These are phyloP conservation scores for Pseudogymnoascus sp. DNA, from an alignment of 2,329 filamentous ascomycete species.

Conservation along the genomic window DNA sequence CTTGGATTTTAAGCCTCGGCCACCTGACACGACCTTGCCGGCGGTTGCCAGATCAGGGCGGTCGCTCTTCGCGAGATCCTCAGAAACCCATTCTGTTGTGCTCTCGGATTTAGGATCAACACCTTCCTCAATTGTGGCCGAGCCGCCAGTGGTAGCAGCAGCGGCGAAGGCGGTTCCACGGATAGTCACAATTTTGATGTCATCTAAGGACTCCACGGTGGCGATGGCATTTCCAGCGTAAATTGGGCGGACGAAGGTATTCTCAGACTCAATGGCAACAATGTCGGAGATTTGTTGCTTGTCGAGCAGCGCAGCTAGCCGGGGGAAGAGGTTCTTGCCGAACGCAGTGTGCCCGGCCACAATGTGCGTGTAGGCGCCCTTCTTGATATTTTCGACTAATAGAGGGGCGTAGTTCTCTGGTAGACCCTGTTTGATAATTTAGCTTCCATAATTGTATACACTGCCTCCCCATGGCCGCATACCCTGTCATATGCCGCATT, in stretches of 20 bases:
- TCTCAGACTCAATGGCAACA: slow-evolving; percentile 75
- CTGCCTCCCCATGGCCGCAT: slow-evolving; percentile 12
- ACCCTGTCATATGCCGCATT: slow-evolving; percentile 91
- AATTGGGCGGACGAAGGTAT: slow-evolving; percentile 92
- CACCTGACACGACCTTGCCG: slow-evolving; percentile 81
- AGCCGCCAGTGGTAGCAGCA: slow-evolving; percentile 61
- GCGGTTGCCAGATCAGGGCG: slow-evolving; percentile 91
- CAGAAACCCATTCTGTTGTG: slow-evolving; percentile 81
- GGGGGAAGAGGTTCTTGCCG: slow-evolving; percentile 88
- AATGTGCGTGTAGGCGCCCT: slow-evolving; percentile 86
- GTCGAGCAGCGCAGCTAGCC: slow-evolving; percentile 85
- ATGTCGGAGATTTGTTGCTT: slow-evolving; percentile 92
- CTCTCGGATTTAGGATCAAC: slow-evolving; percentile 70
- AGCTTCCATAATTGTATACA: not conserved
- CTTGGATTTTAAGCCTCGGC: slow-evolving; percentile 92
- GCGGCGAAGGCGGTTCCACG: slow-evolving; percentile 86
- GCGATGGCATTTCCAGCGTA: slow-evolving; percentile 97
- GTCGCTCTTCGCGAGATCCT: slow-evolving; percentile 87
- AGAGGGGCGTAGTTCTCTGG: slow-evolving; percentile 92
- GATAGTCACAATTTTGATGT: slow-evolving; percentile 82
- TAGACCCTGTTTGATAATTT: slow-evolving; percentile 51
- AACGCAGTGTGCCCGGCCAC: slow-evolving; percentile 89
- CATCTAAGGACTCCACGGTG: slow-evolving; percentile 83
- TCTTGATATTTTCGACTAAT: slow-evolving; percentile 92
- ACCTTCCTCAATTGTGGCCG: slow-evolving; percentile 70